Evolutionary conservation across 768 basidiomycete genomes (phyloP).

Genomic region (Amanita jacksonii): DNA sequence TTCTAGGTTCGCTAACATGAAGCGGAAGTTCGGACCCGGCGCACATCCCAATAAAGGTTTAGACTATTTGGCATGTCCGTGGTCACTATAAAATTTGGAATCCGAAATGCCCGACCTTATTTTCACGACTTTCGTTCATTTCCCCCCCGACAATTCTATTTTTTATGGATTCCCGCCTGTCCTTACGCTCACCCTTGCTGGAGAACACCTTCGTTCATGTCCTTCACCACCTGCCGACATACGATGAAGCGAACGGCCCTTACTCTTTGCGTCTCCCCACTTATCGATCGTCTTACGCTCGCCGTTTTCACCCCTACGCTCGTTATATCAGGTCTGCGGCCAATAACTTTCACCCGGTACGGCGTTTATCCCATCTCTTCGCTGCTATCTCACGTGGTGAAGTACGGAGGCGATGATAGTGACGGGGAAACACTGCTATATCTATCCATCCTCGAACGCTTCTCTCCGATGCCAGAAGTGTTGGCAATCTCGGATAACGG

Average conservation of each 20-base stretch:
- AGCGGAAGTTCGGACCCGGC: no score
- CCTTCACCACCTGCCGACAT: background rate
- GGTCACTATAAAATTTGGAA: no score
- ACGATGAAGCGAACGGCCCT: background rate
- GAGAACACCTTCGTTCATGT: background rate
- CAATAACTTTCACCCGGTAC: background rate
- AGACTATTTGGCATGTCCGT: no score
- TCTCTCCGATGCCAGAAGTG: background rate
- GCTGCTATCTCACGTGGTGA: background rate
- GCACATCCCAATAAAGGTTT: no score
- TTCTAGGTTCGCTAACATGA: no score
- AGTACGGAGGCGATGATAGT: background rate
- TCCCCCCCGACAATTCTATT: no score
- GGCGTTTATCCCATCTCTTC: background rate
- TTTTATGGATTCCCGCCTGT: no score
- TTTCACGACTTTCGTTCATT: no score
- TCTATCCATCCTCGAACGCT: background rate
- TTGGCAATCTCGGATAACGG: background rate
- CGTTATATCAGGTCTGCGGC: background rate
- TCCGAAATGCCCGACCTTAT: no score
- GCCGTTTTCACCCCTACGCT: constrained; percentile 1
- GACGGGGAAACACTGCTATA: background rate
- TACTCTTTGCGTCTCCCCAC: constrained; percentile 4
- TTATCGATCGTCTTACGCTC: constrained; percentile 1
- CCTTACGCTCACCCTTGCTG: no score